Evolutionary conservation across 2,329 filamentous ascomycete genomes (phyloP), one percentile per base, ranked within the genome.

Genomic region (Aureobasidium sp.): DNA sequence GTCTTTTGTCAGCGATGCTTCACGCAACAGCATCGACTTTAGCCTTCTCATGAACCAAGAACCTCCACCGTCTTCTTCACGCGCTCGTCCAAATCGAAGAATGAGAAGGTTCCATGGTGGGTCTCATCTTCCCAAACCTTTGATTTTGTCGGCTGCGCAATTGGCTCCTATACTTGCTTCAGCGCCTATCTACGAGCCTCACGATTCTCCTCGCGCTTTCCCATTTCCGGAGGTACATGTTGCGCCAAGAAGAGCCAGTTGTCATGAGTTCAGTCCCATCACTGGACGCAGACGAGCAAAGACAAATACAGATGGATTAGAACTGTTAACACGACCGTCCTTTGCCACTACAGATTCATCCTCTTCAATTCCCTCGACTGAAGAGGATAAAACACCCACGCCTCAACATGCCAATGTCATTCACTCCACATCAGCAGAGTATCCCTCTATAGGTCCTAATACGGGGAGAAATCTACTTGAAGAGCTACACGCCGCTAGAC

Each of bases 81-180:
- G 54, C n/a, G 48, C 65, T 33, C 51, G 60, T 15, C 64, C 68
- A 1, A 66, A 61, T 25, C 67, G 76, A 29, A 67, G 76, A 43
- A 78, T 78, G 76, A 67, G 76, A 29, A 71, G 75, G 10, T 78
- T 78, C 56, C 74, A 74, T 33, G 75, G 71, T 29, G 76, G 76
- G n/a, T 73, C 71, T 50, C 68, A 71, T 33, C 71, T 72, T 27
- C 74, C 75, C 1, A 76, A 75, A 56, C 72, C 76, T 29, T 68
- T 78, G 25, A 76, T 78, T 13, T 62, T 78, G 42, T 75, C 76
- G 8, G 75, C 75, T 3, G 70, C 74, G 2, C 69, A 74, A n/a
- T 68, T 69, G 64, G 69, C 72, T 53, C 65, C 61, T 1, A 53
- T 69, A 18, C 71, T 73, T 8, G 69, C 71, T 18, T 71, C 74